Percentiles rank a stretch among this genome's conserved stretches.
These are phyloP conservation scores for Schwanniomyces occidentalis DNA, from an alignment of 805 yeast genomes.

Conservation along the genomic window DNA sequence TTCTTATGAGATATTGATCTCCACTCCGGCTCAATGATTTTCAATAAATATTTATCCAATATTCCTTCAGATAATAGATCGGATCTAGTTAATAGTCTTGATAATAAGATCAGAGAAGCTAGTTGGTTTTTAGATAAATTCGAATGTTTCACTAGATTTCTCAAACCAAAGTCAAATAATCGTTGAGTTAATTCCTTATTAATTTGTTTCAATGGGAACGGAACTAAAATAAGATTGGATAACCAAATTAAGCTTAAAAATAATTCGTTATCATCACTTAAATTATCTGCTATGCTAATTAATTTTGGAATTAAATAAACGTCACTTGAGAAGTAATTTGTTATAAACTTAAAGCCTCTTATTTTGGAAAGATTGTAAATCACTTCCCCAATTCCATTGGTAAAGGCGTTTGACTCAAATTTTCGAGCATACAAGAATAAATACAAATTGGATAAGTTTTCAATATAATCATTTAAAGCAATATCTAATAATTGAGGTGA, in stretches of 20 bases:
- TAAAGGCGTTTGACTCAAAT: conserved; percentile 3
- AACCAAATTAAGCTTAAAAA: conserved; percentile 67
- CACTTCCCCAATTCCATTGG: conserved; percentile 27
- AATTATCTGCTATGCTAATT: conserved; percentile 6
- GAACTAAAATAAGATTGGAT: conserved; percentile 65
- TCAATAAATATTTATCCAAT: conserved; percentile 18
- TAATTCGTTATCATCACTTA: conserved; percentile 21
- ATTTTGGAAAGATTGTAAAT: conserved; percentile 66
- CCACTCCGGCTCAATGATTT: conserved; percentile 19
- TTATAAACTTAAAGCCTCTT: conserved; percentile 61
- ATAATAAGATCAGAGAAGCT: conserved; percentile 51
- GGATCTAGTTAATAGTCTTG: conserved; percentile 52
- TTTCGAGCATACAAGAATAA: conserved; percentile 6
- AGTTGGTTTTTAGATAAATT: conserved; percentile 60
- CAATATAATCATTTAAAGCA: conserved; percentile 34
- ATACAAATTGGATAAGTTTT: conserved; percentile 26
- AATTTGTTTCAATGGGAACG: conserved; percentile 59
- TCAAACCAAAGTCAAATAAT: conserved; percentile 36
- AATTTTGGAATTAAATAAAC: conserved; percentile 48
- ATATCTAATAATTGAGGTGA: conserved; percentile 53
- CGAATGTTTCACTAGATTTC: conserved; percentile 27
- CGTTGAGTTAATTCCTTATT: conserved; percentile 26
- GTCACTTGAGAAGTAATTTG: conserved; percentile 62
- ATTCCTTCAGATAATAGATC: conserved; percentile 34
- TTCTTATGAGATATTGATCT: conserved; percentile 1